These are phyloP conservation scores for Candida boleticola DNA, from an alignment of 805 yeast species.

Conservation along the genomic window DNA sequence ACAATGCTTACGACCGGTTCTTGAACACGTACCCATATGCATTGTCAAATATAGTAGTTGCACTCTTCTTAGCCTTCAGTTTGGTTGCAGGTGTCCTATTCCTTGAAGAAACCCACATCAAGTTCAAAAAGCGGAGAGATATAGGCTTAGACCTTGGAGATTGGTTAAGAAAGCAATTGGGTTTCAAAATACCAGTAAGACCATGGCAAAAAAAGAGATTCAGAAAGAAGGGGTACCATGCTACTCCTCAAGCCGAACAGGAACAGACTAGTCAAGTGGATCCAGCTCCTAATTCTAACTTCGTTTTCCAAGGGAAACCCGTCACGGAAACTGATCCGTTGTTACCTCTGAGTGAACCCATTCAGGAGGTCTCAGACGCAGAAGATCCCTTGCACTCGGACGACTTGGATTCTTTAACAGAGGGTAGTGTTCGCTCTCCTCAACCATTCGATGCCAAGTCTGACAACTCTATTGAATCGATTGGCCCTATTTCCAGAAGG, in stretches of 20 bases:
- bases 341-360: not conserved
- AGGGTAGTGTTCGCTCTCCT: not conserved
- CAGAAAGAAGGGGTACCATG: not conserved
- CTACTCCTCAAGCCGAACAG: not conserved
- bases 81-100: constrained; percentile 42
- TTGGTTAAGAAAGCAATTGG: constrained; percentile 15
- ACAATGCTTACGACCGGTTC: constrained; percentile 9
- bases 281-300: not conserved
- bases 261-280: not conserved
- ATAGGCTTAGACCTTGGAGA: constrained; percentile 48
- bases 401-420: not conserved
- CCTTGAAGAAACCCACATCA: constrained; percentile 52
- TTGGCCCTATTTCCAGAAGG: constrained; percentile 3
- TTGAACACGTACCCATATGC: constrained; percentile 47
- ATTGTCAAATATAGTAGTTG: constrained; percentile 50
- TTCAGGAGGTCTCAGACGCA: not conserved
- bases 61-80: constrained; percentile 34
- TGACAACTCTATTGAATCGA: not conserved
- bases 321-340: not conserved
- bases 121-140: constrained; percentile 38
- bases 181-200: constrained; percentile 16
- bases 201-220: constrained; percentile 15
- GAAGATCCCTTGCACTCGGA: constrained; percentile 1
- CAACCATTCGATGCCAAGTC: not conserved
- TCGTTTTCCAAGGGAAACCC: not conserved